Percentiles rank a stretch among this genome's conserved stretches.
Evolutionary conservation across 192 early-diverging fungal species (phyloP).

Genomic region (Allomyces macrogynus): DNA sequence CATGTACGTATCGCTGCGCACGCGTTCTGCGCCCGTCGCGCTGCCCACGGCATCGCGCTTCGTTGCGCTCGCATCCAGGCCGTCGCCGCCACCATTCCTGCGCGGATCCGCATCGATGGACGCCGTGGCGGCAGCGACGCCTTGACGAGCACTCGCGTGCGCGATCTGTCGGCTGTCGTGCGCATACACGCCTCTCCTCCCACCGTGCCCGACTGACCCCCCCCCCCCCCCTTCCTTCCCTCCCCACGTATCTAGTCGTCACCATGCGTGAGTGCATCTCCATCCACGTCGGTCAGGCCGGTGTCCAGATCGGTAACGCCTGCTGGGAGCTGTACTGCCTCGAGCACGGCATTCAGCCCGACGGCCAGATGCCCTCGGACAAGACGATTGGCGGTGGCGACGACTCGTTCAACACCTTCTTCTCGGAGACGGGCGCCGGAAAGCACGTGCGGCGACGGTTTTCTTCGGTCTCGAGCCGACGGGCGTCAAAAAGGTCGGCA

Average conservation of each 20-base stretch:
- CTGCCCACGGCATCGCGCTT: no score
- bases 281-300: slow-evolving; percentile 54
- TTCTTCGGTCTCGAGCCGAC: slow-evolving; percentile 94
- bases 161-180: no score
- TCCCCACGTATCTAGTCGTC: no score
- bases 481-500: slow-evolving; percentile 95
- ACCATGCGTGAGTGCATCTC: slow-evolving; percentile 57
- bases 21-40: neutral
- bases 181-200: no score
- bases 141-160: no score
- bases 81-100: no score
- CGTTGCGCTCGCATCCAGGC: no score
- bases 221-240: no score
- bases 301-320: slow-evolving; percentile 73
- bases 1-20: no score
- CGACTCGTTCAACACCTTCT: slow-evolving; percentile 98
- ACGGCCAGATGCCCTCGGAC: slow-evolving; percentile 67
- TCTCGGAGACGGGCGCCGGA: slow-evolving; percentile 94
- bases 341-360: slow-evolving; percentile 95
- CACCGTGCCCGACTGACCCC: no score
- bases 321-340: slow-evolving; percentile 67
- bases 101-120: no score
- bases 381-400: slow-evolving; percentile 56
- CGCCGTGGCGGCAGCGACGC: no score
- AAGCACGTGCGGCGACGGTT: slow-evolving; percentile 99